Conservation (phyloP, 306 rosid genomes). For the Cucumis cinereus region DNA sequence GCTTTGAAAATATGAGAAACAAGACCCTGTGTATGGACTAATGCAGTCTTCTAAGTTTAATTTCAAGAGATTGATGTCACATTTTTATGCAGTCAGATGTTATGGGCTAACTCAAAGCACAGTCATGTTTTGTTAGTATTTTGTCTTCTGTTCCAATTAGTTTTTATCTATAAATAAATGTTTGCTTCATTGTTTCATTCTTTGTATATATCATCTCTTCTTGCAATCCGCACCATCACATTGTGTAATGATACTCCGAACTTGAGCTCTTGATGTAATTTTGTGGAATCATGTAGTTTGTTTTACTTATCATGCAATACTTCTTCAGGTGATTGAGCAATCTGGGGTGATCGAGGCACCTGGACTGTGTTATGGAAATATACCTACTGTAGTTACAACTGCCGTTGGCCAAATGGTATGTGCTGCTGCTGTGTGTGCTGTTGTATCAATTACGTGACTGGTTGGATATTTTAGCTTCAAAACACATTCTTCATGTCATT, state of each 20-base stretch:
- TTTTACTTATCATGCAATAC: neutral
- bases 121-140: neutral
- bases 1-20: neutral
- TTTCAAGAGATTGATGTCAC: neutral
- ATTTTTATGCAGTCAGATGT: neutral
- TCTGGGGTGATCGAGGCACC: constrained; percentile 63
- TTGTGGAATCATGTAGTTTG: neutral
- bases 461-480: neutral
- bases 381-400: constrained; percentile 61
- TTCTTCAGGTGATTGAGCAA: constrained; percentile 63
- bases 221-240: neutral
- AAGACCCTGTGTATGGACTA: neutral
- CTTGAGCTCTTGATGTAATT: neutral
- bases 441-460: neutral
- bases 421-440: neutral
- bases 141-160: neutral
- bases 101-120: neutral
- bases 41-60: neutral
- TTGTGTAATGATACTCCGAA: neutral
- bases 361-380: constrained; percentile 31
- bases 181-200: neutral
- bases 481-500: neutral
- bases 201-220: neutral
- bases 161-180: neutral
- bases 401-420: constrained; percentile 85